A percentile compares a stretch with the other conserved stretches of the same genome.
Conservation (phyloP, 129 eudicot species). For the Tagetes patula region DNA sequence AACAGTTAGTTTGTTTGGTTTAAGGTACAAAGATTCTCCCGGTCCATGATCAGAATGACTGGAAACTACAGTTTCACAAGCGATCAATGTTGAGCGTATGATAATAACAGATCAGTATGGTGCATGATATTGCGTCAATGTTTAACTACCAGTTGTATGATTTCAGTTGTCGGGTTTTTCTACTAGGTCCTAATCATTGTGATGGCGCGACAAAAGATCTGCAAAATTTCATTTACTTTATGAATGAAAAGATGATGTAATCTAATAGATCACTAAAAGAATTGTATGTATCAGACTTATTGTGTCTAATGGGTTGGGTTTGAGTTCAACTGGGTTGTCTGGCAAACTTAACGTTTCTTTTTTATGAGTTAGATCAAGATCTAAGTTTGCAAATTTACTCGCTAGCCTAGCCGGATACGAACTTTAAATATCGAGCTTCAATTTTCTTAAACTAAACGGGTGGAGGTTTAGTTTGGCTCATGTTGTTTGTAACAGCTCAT, state of each 20-base stretch:
- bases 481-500: no score
- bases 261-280: background rate
- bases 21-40: conserved; percentile 16
- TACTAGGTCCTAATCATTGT: conserved; percentile 12
- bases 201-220: conserved; percentile 22
- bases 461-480: no score
- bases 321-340: background rate
- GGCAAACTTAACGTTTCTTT: background rate
- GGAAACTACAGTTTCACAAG: conserved; percentile 13
- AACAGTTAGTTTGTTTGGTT: conserved; percentile 24
- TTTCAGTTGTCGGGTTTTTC: conserved; percentile 4
- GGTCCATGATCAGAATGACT: conserved; percentile 24
- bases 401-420: no score
- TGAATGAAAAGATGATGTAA: conserved; percentile 13
- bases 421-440: no score
- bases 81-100: conserved; percentile 10
- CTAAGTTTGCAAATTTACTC: no score
- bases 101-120: conserved; percentile 21
- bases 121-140: conserved; percentile 23
- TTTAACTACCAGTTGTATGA: background rate
- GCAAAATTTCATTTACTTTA: conserved; percentile 22
- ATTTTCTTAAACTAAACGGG: no score
- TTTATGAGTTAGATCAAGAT: no score
- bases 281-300: conserved; percentile 16
- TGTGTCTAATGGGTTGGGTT: conserved; percentile 10